Evolutionary conservation across 768 basidiomycete genomes (phyloP), one percentile per base, ranked within the genome.

Genomic region (Mycena maculata): DNA sequence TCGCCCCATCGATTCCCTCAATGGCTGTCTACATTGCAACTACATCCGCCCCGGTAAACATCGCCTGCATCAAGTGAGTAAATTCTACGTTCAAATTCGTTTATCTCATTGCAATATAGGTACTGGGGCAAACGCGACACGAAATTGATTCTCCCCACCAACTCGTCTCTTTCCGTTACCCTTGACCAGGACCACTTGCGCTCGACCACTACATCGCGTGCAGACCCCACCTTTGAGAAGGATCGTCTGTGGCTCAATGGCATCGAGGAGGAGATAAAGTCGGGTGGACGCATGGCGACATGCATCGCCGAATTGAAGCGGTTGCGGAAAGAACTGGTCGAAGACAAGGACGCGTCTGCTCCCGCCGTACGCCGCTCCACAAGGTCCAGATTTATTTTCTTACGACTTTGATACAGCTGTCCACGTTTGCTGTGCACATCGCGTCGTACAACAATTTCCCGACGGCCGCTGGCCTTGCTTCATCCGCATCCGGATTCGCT

Each of bases 121-220:
- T 99, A 99, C 85, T 99, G 98, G 98, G 98, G 98, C 70, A 99
- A 99, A 81, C 93, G 98, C 67, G 93, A 98, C 80, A 96, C 95
- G 4, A 87, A 90, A 72, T 89, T 99, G 69, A 98, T 98, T 77
- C 84, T 99, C 63, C 98, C 98, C 47, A 98, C 96, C 69, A 99
- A 99, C 81, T 95, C 95, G 0, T 99, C 97, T 12, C 88, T 99
- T n/a, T 98, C 96, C 9, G 94, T 99, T 52, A 99, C 98, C 3
- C 91, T 99, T 69, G 92, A 92, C 74, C 98, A 99, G 80, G 96
- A 99, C 80, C 93, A 99, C 73, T 88, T 99, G 12, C 87, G 94
- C 65, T 94, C 94, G 1, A 97, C 95, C 10, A 99, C 98, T 4
- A 95, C 96, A 1, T 94, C 95, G 6, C 90, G 94, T 25, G 91